Base-by-base conservation (phyloP, 108 stramenopile species). In the Fistulifera pelliculosa region DNA sequence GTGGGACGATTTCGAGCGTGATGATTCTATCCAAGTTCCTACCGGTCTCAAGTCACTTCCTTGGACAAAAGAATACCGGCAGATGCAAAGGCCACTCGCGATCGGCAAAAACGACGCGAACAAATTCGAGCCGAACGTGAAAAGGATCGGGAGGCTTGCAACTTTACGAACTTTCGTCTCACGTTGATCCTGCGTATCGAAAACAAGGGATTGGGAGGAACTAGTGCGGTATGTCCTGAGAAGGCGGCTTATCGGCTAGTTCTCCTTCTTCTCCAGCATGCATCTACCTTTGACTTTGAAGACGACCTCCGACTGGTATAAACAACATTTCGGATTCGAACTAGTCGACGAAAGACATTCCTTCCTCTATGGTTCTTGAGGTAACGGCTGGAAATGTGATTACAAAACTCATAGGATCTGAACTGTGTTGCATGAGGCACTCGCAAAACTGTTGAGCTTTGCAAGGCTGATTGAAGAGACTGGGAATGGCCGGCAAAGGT, bases 1-100 rank as follows among this genome's bases (percentile, higher is more conserved):
- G 47, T 75, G 69, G 74, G 61, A 75, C 31, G 74, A 71, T 47
- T 75, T 75, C 45, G 74, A 75, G 41, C 50, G 62, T 38, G 68
- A 73, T 22, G 61, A 67, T n/a, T 16, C 49, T n/a, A 58, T 54
- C 24, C 49, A 42, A 19, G 42, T 75, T 42, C 64, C 69, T 11
- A 59, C 14, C 27, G 69, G 69, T n/a, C 56, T 66, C 24, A 48
- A 58, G 22, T 71, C 69, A 17, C 53, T 75, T 10, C 74, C 74
- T 13, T 75, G 74, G 74, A 63, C 66, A 13, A 60, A 60, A 19
- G 74, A 75, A 26, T 75, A 75, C 47, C 47, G 52, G n/a, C 49
- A 47, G 26, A 53, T 59, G 15, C 38, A 43, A 1, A 27, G 40
- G 38, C 60, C 1, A 61, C 62, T 22, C 51, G 31, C 2, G 44